Percentiles rank a stretch among this genome's conserved stretches.
phyloP scores from a whole-genome alignment of 805 yeast genomes.

The Middelhovenomyces tepae region DNA sequence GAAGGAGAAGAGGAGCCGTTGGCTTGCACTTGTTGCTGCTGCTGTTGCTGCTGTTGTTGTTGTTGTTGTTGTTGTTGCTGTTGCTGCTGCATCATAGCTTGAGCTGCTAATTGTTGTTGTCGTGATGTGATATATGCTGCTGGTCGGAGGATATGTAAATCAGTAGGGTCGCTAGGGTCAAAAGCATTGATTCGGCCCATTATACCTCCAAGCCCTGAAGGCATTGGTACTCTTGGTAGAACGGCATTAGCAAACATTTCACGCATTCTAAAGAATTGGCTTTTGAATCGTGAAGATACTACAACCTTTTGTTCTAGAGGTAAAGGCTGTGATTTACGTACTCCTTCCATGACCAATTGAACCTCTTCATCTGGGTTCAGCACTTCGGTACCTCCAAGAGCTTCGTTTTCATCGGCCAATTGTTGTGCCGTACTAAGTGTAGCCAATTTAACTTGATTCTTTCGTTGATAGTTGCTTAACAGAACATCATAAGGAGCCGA shows the following conservation, averaged over 20 bases:
- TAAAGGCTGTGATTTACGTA: slow-evolving; percentile 63
- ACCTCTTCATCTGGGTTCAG: slow-evolving; percentile 89
- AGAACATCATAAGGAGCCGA: slow-evolving; percentile 86
- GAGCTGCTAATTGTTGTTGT: slow-evolving; percentile 4
- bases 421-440: slow-evolving; percentile 31
- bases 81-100: slow-evolving; percentile 7
- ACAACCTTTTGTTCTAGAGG: slow-evolving; percentile 74
- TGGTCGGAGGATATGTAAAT: slow-evolving; percentile 30
- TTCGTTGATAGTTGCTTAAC: slow-evolving; percentile 80
- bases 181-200: slow-evolving; percentile 74
- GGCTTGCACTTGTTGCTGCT: slow-evolving; percentile 1
- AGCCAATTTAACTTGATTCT: slow-evolving; percentile 84
- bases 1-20: slow-evolving; percentile 1
- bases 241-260: slow-evolving; percentile 89
- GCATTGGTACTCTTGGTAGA: slow-evolving; percentile 39
- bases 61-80: slow-evolving; percentile 13
- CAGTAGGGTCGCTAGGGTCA: slow-evolving; percentile 61
- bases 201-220: slow-evolving; percentile 50
- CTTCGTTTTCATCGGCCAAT: slow-evolving; percentile 27
- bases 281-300: slow-evolving; percentile 61
- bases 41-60: slow-evolving; percentile 12
- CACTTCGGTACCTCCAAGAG: slow-evolving; percentile 27
- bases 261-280: slow-evolving; percentile 73
- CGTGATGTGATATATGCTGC: slow-evolving; percentile 23
- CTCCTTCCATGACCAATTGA: slow-evolving; percentile 83